Evolutionary conservation across 306 rosid species (phyloP).

Genomic region (Rosa persica): DNA sequence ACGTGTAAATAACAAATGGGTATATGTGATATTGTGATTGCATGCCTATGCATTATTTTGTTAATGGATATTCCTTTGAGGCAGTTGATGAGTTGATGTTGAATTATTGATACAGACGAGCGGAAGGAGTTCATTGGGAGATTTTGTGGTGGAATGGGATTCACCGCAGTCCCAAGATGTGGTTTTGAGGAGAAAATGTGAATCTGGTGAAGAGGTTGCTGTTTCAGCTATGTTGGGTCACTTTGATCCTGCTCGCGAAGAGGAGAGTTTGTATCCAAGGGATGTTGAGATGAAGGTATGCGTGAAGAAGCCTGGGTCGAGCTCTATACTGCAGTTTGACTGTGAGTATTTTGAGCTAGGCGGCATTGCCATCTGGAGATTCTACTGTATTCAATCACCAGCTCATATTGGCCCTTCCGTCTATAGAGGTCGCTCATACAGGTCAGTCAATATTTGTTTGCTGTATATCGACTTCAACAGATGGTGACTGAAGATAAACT

Average conservation of each 20-base stretch:
- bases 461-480: background rate
- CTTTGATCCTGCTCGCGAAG: constrained; percentile 10
- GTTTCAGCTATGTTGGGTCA: constrained; percentile 68
- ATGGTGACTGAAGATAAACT: background rate
- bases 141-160: constrained; percentile 61
- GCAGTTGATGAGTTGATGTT: background rate
- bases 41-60: no score
- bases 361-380: constrained; percentile 37
- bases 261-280: constrained; percentile 39
- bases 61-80: no score
- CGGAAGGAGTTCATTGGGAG: constrained; percentile 43
- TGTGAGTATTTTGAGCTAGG: constrained; percentile 42
- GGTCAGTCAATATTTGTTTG: constrained; percentile 27
- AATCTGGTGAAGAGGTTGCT: constrained; percentile 70
- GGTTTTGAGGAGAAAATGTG: constrained; percentile 52
- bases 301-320: constrained; percentile 58
- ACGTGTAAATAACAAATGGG: background rate
- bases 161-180: constrained; percentile 57
- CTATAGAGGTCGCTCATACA: constrained; percentile 44
- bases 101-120: constrained; percentile 38
- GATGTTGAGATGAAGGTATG: constrained; percentile 71
- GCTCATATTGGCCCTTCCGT: constrained; percentile 17
- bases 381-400: constrained; percentile 48
- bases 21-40: no score
- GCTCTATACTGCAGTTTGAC: constrained; percentile 69